phyloP scores from a whole-genome alignment of 345 rosid genomes.

The Erodium maritimum region DNA sequence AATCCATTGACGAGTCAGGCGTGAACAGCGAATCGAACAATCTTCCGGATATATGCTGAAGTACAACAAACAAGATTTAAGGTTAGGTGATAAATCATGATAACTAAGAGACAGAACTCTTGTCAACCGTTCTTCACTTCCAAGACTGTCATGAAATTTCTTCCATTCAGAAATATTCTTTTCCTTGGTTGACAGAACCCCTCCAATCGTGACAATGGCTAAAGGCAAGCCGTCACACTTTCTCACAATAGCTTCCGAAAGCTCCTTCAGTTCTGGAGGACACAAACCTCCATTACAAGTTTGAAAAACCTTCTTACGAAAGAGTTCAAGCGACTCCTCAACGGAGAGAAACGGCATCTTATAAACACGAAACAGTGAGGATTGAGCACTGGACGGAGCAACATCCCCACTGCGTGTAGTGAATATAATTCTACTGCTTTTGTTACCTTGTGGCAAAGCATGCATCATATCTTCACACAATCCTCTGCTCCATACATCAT shows the following conservation, averaged over 20 bases:
- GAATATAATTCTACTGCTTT: conserved; percentile 2
- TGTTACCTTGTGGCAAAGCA: conserved; percentile 3
- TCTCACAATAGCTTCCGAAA: no score
- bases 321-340: neutral
- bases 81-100: no score
- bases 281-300: neutral
- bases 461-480: conserved; percentile 2
- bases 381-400: neutral
- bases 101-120: conserved; percentile 5
- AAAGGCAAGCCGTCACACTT: conserved; percentile 12
- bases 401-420: conserved; percentile 4
- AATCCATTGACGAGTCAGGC: conserved; percentile 3
- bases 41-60: conserved; percentile 5
- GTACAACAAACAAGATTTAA: no score
- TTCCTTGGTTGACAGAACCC: conserved; percentile 5
- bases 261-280: conserved; percentile 1
- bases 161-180: neutral
- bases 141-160: neutral
- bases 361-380: neutral
- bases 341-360: neutral
- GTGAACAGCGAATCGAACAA: neutral
- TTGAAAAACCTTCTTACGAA: neutral
- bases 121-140: neutral
- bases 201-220: conserved; percentile 7
- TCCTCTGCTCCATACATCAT: neutral